phyloP scores from a whole-genome alignment of 805 yeast species.

The Starmerella khaoyaiensis region DNA sequence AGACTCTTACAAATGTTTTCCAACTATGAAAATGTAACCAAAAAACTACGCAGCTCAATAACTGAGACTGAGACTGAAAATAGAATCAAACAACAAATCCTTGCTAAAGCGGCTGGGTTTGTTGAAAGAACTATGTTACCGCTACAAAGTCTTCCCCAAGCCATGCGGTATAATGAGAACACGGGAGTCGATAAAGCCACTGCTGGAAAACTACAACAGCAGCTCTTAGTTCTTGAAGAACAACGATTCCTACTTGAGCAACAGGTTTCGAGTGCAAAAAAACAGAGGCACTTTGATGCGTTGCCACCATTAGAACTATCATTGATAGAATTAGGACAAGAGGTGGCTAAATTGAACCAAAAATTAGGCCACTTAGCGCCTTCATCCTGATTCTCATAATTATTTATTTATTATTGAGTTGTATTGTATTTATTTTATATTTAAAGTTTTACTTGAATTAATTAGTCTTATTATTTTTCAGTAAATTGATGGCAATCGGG shows the following conservation, averaged over 20 bases:
- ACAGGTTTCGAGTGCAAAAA: conserved; percentile 49
- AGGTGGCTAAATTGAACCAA: conserved; percentile 32
- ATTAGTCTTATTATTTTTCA: background rate
- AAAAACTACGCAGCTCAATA: conserved; percentile 30
- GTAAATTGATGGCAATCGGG: background rate
- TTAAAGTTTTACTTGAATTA: background rate
- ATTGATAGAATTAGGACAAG: conserved; percentile 41
- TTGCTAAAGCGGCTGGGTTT: conserved; percentile 42
- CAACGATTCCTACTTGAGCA: conserved; percentile 61
- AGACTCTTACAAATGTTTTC: conserved; percentile 39
- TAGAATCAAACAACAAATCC: conserved; percentile 41
- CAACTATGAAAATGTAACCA: conserved; percentile 39
- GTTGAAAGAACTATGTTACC: conserved; percentile 56
- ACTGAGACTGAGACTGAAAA: conserved; percentile 34
- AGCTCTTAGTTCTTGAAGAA: conserved; percentile 75
- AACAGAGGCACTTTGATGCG: conserved; percentile 66
- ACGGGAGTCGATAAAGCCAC: conserved; percentile 18
- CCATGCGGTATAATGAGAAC: conserved; percentile 15
- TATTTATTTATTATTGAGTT: background rate
- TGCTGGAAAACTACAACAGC: conserved; percentile 29
- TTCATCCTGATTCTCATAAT: background rate
- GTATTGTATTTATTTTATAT: background rate
- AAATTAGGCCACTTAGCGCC: conserved; percentile 45
- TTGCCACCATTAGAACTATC: conserved; percentile 46
- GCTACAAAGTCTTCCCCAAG: conserved; percentile 45